Base-by-base conservation (phyloP, 768 basidiomycete genomes). In the Leccinum pellstonianum region DNA sequence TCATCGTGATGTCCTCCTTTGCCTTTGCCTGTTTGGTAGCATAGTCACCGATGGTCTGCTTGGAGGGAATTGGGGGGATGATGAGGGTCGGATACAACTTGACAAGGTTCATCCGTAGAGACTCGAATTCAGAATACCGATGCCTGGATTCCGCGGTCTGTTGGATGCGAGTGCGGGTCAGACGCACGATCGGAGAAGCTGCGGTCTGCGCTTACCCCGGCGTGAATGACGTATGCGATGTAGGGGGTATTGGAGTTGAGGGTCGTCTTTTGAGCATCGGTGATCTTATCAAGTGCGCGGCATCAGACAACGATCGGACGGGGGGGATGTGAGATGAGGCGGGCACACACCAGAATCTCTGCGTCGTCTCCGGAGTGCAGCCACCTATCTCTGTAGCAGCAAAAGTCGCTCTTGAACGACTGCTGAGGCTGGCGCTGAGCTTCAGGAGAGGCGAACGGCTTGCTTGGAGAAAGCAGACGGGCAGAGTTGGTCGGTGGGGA, bases 61-160 rank as follows among this genome's bases (percentile, higher is more conserved):
- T 98, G 1, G 92, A 95, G 3, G 97, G 97, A 55, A 99, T 97
- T 47, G 97, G 97, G 3, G 97, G 96, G 61, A 99, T 89, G 68
- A 99, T 98, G 66, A 95, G 77, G 9, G 95, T 97, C 0, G 97
- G 97, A 72, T 99, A 97, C 49, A 99, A 81, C 68, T 87, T 93
- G 54, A 86, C 81, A 52, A 99, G 83, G 62, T 82, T 90, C 55
- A 83, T 81, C 54, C 97, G 87, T 43, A 99, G 79, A 23, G 93
- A 94, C 76, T 98, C 94, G 74, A 99, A 99, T 73, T 98, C 95
- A 3, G 96, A 98, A 75, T 99, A 99, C 46, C 97, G 86, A 66
- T 97, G 91, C 35, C 86, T 83, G 11, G 93, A 86, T 67, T 93
- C 88, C 7, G 86, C 82, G 64, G 81, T 85, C 96, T 98, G 63